Base-by-base conservation (phyloP, 148 eudicot genomes). In the Fagopyrum esculentum region DNA sequence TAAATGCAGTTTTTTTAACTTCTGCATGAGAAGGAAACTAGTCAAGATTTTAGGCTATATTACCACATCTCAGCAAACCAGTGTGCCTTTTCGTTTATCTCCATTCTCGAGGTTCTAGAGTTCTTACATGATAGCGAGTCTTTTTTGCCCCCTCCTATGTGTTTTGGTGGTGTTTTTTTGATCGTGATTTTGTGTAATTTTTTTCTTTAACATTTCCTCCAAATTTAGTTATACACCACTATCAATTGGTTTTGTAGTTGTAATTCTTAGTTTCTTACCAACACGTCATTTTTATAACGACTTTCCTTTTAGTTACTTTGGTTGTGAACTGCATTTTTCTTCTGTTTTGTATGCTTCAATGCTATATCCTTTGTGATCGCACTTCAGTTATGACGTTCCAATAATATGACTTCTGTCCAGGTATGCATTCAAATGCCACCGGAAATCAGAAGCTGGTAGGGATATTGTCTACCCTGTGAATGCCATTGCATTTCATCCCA, bases 401-500 rank as follows among this genome's bases (percentile, higher is more conserved):
- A 63, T 26, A 10, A 11, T 69, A 30, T 35, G 54, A 56, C 22
- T 30, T 45, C 54, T 77, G 29, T 78, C 78, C 88, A 93, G 97
- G 78, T 93, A 93, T 78, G 98, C 98, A 60, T 92, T 94, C 82
- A 94, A 94, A 81, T 94, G 98, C 80, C 98, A 94, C 77, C 85
- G 97, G 71, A 92, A 84, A 79, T 84, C 97, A 1, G 98, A 94
- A 81, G 97, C 90, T 69, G 98, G 98, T 83, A 85, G 90, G 76
- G 98, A 94, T 72, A 90, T 94, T 76, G 98, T 94, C 78, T 89
- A 91, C 85, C 96, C 97, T 68, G 98, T 94, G 59, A 94, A 94
- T 81, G 88, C 98, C 52, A 91, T 94, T 84, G 92, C 98, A 35
- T 94, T 91, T 71, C 98, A 94, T 83, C 97, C 97, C 54, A 89